Percentiles rank a stretch among this genome's conserved stretches.
phyloP scores from a whole-genome alignment of 768 basidiomycete species.

The Mycena sanguinolenta region DNA sequence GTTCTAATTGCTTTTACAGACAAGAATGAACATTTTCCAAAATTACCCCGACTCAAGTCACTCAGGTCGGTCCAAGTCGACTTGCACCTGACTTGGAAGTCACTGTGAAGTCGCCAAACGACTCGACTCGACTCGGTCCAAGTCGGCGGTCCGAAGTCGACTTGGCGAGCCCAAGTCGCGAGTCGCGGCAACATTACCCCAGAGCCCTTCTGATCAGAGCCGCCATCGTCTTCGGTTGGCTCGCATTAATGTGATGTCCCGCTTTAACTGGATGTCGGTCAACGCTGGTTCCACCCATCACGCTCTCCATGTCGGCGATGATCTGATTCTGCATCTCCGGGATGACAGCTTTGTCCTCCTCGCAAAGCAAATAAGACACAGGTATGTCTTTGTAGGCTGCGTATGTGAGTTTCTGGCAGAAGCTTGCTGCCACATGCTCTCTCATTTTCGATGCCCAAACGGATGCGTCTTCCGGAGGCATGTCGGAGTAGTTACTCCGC shows the following conservation, averaged over 20 bases:
- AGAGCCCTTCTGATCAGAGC: slow-evolving; percentile 7
- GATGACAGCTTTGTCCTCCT: not conserved
- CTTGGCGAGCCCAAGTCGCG: too few relatives aligned
- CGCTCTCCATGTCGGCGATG: slow-evolving; percentile 17
- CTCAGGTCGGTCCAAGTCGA: too few relatives aligned
- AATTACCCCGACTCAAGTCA: too few relatives aligned
- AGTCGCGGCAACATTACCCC: too few relatives aligned
- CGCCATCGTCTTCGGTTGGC: not conserved
- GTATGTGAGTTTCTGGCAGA: slow-evolving; percentile 4
- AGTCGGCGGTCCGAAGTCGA: too few relatives aligned
- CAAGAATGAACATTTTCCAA: too few relatives aligned
- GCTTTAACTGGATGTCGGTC: slow-evolving; percentile 2
- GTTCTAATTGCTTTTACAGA: too few relatives aligned
- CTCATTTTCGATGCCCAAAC: not conserved
- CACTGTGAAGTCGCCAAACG: too few relatives aligned
- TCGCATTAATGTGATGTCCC: slow-evolving; percentile 7
- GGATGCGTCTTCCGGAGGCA: not conserved
- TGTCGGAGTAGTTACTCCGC: not conserved
- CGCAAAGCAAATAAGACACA: slow-evolving; percentile 4
- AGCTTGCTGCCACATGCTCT: not conserved
- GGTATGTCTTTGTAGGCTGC: slow-evolving; percentile 21
- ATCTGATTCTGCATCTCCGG: slow-evolving; percentile 15
- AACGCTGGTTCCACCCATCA: slow-evolving; percentile 8
- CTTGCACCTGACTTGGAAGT: too few relatives aligned
- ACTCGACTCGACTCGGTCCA: too few relatives aligned